Evolutionary conservation across 2,329 filamentous ascomycete species (phyloP), one percentile per base, ranked within the genome.

Genomic region (Helicocarpus griseus): DNA sequence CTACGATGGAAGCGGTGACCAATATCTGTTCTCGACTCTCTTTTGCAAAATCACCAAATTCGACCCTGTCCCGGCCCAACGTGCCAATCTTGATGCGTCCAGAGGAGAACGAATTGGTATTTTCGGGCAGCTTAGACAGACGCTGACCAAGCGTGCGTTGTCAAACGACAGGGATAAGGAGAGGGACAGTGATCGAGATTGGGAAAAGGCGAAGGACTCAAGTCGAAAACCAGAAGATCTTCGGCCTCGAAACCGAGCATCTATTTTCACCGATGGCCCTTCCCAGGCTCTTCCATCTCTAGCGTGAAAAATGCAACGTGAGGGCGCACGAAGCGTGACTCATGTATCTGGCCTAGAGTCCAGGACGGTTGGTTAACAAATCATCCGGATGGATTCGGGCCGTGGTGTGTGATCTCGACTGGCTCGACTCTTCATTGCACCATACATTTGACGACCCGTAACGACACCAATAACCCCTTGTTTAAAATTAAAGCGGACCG

Each of bases 21-120:
- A 90, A 61, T 97, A 94, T 66, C 78, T 96, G 40, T 96, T 96
- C 70, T 95, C 93, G 2, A 94, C 89, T 9, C 76, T 98, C 14
- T 95, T 97, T 69, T 95, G 90, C 73, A 85, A 84, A 62, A 87
- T 97, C 70, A 83, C 83, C 59, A 86, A 82, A 57, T 73, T 79
- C 54, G 73, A 77, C 5, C 68, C 73, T 21, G 60, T 76, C 24
- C 66, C 74, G 31, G 68, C 75, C 24, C 65, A 65, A 38, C 65
- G 63, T 36, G 52, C 68, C 13, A 63, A 68, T 50, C 48, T 68
- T 31, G 69, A 72, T 26, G 68, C 70, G 43, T 62, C 69, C 9
- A 65, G 66, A 26, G 66, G 65, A 3, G 69, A 72, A 51, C 67
- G 69, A 35, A 60, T 63, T 60, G 71, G 68, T 14, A 70, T 71